Conservation (phyloP, 2,329 filamentous ascomycete species). For the Aspergillus ibericus region DNA sequence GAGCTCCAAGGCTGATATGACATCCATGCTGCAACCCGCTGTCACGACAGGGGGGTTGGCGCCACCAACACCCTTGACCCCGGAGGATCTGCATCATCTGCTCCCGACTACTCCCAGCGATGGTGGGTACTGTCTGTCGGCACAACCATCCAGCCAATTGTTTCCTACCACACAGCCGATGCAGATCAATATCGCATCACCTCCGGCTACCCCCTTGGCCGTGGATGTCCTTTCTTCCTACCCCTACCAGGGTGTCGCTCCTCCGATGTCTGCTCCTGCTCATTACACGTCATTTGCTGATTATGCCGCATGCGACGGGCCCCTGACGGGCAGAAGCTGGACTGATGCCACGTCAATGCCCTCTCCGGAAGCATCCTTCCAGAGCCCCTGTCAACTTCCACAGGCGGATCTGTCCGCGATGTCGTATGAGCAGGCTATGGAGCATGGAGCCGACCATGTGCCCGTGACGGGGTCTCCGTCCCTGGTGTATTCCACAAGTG, state of each 20-base stretch:
- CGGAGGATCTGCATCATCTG: slow-evolving; percentile 44
- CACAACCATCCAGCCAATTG: slow-evolving; percentile 33
- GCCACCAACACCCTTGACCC: slow-evolving; percentile 46
- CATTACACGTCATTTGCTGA: slow-evolving; percentile 46
- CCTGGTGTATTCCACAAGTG: slow-evolving; percentile 34
- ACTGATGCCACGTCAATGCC: slow-evolving; percentile 40
- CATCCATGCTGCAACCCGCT: slow-evolving; percentile 34
- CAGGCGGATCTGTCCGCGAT: slow-evolving; percentile 40
- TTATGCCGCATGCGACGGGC: slow-evolving; percentile 40
- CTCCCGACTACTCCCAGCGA: slow-evolving; percentile 43
- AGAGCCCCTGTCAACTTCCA: slow-evolving; percentile 34
- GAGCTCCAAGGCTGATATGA: slow-evolving; percentile 37
- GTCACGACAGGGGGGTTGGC: slow-evolving; percentile 38
- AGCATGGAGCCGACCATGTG: slow-evolving; percentile 28
- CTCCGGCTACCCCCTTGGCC: slow-evolving; percentile 45
- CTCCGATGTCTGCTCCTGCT: slow-evolving; percentile 45
- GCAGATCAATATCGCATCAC: slow-evolving; percentile 45
- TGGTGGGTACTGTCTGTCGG: slow-evolving; percentile 38
- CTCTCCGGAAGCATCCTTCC: slow-evolving; percentile 42
- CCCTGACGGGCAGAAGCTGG: slow-evolving; percentile 45
- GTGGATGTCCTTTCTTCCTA: slow-evolving; percentile 40
- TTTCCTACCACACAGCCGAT: slow-evolving; percentile 42
- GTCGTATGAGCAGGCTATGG: slow-evolving; percentile 37
- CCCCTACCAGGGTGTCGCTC: slow-evolving; percentile 38
- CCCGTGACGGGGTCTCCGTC: slow-evolving; percentile 35